Base-by-base conservation (phyloP, 2,329 filamentous ascomycete genomes). In the Orbilia quercus region DNA sequence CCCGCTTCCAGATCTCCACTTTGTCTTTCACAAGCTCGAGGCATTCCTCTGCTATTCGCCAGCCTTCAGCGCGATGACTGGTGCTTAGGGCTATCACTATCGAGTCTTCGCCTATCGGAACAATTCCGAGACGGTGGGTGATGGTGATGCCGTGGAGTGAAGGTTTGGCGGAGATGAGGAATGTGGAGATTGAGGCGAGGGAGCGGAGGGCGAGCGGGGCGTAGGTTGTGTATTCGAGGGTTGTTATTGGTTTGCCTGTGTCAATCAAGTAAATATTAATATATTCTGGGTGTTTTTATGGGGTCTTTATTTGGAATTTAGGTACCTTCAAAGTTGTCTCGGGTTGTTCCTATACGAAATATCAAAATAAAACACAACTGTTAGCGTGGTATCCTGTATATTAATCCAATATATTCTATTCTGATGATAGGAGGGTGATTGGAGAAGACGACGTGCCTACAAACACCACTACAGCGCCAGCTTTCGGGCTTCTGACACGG, bases 1-100 rank as follows among this genome's bases (percentile, higher is more conserved):
- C 94, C 76, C 88, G 84, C 82, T 97, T 97, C 94, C 94, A 97
- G 44, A 99, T 89, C 83, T 99, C 95, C n/a, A 91, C 91, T 76
- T 85, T 88, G 63, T 86, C 87, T 83, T 98, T 99, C 79, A 91
- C 92, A 79, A 87, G 83, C 82, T 98, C 94, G 69, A 98, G 82
- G 34, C 92, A 90, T 82, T 96, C 91, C 82, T 98, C 94, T 0
- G 91, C 94, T 0, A 90, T 94, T 77, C 83, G 82, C 94, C 94
- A 99, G 3, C 91, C 93, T 12, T 90, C 91, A 77, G 90, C 86
- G 6, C 95, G 85, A 82, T 98, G 95, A 36, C 90, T 88, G 25
- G 91, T 86, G 45, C 91, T 92, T 2, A 97, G 90, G 0, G 91
- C 91, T 77, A 98, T 92, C 63, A 96, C 82, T 74, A 99, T 94